Evolutionary conservation across 2,329 filamentous ascomycete species (phyloP).

Genomic region (Trichoderma breve): DNA sequence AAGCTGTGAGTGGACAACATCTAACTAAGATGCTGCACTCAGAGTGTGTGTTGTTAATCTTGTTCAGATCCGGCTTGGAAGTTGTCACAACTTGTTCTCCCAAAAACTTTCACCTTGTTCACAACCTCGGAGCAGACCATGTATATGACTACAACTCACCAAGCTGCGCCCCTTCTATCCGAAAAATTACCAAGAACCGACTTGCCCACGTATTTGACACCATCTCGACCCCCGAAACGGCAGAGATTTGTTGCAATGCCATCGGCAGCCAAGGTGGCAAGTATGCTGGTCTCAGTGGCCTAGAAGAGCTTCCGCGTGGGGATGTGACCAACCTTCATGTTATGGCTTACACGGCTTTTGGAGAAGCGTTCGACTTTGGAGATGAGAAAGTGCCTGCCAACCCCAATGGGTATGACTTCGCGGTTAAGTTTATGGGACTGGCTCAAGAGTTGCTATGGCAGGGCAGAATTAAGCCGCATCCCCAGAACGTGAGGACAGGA

Average conservation of each 20-base stretch:
- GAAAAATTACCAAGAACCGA: slow-evolving; percentile 9
- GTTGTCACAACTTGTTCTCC: slow-evolving; percentile 42
- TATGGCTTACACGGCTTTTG: slow-evolving; percentile 42
- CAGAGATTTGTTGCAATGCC: slow-evolving; percentile 32
- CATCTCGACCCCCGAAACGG: slow-evolving; percentile 18
- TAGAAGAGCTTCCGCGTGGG: slow-evolving; percentile 31
- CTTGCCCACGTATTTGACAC: slow-evolving; percentile 12
- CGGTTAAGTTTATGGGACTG: slow-evolving; percentile 38
- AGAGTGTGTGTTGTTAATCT: neutral
- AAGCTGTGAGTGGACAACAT: slow-evolving; percentile 27
- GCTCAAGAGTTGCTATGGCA: slow-evolving; percentile 34
- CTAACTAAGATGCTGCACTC: neutral
- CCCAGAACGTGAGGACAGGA: slow-evolving; percentile 29
- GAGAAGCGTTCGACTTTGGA: slow-evolving; percentile 34
- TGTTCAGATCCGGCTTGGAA: slow-evolving; percentile 34
- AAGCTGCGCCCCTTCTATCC: slow-evolving; percentile 28
- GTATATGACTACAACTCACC: slow-evolving; percentile 47
- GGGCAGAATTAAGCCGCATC: slow-evolving; percentile 39
- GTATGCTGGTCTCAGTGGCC: slow-evolving; percentile 42
- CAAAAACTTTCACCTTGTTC: slow-evolving; percentile 36
- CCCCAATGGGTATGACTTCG: slow-evolving; percentile 36
- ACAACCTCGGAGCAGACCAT: slow-evolving; percentile 43
- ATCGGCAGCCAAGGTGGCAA: slow-evolving; percentile 34
- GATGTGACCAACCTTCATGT: slow-evolving; percentile 38
- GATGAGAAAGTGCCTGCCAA: slow-evolving; percentile 25